Evolutionary conservation across 2,329 filamentous ascomycete species (phyloP).

Genomic region (Trichoderma guizhouense): DNA sequence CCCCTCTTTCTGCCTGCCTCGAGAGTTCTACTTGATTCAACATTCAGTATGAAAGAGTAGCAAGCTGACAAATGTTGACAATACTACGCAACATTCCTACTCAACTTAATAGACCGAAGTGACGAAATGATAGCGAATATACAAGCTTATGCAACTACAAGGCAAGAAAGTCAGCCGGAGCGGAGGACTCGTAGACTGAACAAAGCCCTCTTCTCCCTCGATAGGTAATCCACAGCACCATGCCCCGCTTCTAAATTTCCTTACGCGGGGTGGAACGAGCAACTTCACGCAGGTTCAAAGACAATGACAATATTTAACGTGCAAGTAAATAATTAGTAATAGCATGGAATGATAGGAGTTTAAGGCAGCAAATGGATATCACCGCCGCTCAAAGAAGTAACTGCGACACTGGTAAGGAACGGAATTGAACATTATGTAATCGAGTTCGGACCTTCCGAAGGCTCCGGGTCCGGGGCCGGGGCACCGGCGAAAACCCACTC

Average conservation of each 20-base stretch:
- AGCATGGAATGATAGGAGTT: not conserved
- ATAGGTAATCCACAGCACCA: not conserved
- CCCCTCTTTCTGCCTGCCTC: not conserved
- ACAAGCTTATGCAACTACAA: not conserved
- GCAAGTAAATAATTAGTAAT: not conserved
- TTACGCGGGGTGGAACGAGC: not conserved
- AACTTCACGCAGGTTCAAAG: not conserved
- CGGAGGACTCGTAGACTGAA: not conserved
- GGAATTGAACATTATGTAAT: not conserved
- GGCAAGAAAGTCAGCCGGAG: not conserved
- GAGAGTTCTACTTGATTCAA: not conserved
- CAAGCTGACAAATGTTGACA: not conserved
- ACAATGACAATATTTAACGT: not conserved
- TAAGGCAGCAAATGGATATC: not conserved
- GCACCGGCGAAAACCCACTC: not conserved
- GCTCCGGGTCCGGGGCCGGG: conserved; percentile 4
- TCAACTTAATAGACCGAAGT: not conserved
- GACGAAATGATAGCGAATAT: not conserved
- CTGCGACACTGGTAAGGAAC: not conserved
- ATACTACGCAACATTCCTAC: not conserved
- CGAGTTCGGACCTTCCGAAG: conserved; percentile 8
- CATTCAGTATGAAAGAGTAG: not conserved
- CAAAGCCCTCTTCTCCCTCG: not conserved
- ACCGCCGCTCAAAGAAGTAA: not conserved
- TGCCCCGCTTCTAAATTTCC: not conserved